phyloP scores from a whole-genome alignment of 23 red algal species.

The Gracilaria vermiculophylla region DNA sequence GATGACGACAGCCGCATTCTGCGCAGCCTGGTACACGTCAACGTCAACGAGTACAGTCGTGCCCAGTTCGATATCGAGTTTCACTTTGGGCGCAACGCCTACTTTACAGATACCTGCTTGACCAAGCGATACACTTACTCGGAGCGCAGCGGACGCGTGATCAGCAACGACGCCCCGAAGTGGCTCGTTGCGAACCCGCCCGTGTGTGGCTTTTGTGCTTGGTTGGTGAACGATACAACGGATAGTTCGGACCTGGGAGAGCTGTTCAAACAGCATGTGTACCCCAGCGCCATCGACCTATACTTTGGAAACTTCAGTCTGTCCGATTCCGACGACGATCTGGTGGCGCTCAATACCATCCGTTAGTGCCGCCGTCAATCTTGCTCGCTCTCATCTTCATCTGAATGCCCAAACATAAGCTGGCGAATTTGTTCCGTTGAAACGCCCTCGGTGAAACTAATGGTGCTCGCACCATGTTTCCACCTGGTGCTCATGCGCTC shows the following conservation, averaged over 20 bases:
- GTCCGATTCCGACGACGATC: neutral
- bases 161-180: neutral
- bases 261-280: conserved; percentile 14
- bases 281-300: conserved; percentile 21
- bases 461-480: neutral
- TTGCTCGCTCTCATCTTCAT: neutral
- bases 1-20: conserved; percentile 10
- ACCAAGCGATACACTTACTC: conserved; percentile 32
- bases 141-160: conserved; percentile 27
- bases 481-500: conserved; percentile 5
- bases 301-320: conserved; percentile 36
- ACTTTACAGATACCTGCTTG: neutral
- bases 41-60: neutral
- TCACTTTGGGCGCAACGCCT: neutral
- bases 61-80: conserved; percentile 24
- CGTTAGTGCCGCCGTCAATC: neutral
- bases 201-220: conserved; percentile 14
- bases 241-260: conserved; percentile 42
- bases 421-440: neutral
- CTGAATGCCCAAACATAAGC: conserved; percentile 29
- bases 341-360: neutral
- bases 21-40: neutral
- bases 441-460: conserved; percentile 20
- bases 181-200: neutral
- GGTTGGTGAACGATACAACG: conserved; percentile 4